Evolutionary conservation across 1,284 basidiomycete genomes (phyloP).

Genomic region (Ceratobasidium sp.): DNA sequence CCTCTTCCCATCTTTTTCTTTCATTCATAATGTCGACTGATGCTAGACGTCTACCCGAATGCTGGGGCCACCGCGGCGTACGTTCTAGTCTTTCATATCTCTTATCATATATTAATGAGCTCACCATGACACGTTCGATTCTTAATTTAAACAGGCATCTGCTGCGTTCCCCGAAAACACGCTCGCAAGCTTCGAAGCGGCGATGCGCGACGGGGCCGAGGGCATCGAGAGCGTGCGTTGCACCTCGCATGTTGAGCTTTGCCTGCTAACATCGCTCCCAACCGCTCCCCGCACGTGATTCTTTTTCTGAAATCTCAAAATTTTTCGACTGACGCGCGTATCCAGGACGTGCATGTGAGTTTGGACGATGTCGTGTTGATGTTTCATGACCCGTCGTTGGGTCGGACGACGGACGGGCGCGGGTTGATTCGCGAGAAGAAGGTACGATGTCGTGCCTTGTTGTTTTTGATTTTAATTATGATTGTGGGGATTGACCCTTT

Average conservation of each 20-base stretch:
- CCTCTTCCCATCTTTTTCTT: neutral
- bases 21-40: slow-evolving; percentile 3
- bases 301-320: neutral
- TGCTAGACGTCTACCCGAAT: slow-evolving; percentile 65
- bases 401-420: slow-evolving; percentile 67
- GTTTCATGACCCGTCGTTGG: slow-evolving; percentile 84
- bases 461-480: slow-evolving; percentile 36
- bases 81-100: slow-evolving; percentile 57
- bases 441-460: slow-evolving; percentile 53
- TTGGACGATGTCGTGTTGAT: slow-evolving; percentile 91
- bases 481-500: slow-evolving; percentile 50
- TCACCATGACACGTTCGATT: slow-evolving; percentile 39
- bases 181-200: slow-evolving; percentile 91
- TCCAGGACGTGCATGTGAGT: slow-evolving; percentile 91
- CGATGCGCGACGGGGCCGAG: slow-evolving; percentile 93
- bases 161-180: slow-evolving; percentile 93
- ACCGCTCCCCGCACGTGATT: neutral
- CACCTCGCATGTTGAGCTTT: slow-evolving; percentile 52
- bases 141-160: slow-evolving; percentile 72
- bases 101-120: slow-evolving; percentile 44
- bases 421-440: slow-evolving; percentile 62
- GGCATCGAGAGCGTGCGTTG: slow-evolving; percentile 85
- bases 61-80: slow-evolving; percentile 96
- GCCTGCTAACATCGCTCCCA: neutral
- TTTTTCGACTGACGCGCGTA: too few relatives aligned